These are phyloP conservation scores for Nitzschia sp. DNA, from an alignment of 108 stramenopile species.

Conservation along the genomic window DNA sequence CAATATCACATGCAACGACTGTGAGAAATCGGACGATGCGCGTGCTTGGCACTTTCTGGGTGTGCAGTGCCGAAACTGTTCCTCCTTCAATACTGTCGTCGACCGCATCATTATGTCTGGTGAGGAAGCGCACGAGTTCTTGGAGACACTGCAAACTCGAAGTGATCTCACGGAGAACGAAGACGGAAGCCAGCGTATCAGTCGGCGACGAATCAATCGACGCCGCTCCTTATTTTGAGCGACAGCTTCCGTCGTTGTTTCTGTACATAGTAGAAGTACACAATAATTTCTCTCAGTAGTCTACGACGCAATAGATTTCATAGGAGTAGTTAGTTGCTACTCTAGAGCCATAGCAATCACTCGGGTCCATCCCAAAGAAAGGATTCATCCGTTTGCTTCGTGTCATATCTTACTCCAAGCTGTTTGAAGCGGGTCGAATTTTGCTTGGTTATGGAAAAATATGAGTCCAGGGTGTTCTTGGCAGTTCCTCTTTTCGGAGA, in stretches of 20 bases:
- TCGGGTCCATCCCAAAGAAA: slow-evolving; percentile 18
- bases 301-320: no score
- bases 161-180: slow-evolving; percentile 28
- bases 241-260: no score
- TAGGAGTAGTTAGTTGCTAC: no score
- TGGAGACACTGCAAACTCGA: slow-evolving; percentile 48
- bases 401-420: background rate
- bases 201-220: slow-evolving; percentile 38
- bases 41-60: slow-evolving; percentile 86
- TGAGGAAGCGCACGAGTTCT: slow-evolving; percentile 73
- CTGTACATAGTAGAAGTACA: no score
- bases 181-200: slow-evolving; percentile 39
- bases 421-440: background rate
- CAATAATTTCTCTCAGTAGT: no score
- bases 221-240: slow-evolving; percentile 32
- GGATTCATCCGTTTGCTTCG: slow-evolving; percentile 7
- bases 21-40: slow-evolving; percentile 58
- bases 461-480: background rate
- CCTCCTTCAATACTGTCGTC: slow-evolving; percentile 78
- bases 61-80: slow-evolving; percentile 68
- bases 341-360: no score
- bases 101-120: slow-evolving; percentile 73
- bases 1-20: slow-evolving; percentile 83
- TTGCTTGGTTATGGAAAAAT: background rate
- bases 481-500: background rate